Evolutionary conservation across 306 rosid species (phyloP).

Genomic region (Cucurbita maxima): DNA sequence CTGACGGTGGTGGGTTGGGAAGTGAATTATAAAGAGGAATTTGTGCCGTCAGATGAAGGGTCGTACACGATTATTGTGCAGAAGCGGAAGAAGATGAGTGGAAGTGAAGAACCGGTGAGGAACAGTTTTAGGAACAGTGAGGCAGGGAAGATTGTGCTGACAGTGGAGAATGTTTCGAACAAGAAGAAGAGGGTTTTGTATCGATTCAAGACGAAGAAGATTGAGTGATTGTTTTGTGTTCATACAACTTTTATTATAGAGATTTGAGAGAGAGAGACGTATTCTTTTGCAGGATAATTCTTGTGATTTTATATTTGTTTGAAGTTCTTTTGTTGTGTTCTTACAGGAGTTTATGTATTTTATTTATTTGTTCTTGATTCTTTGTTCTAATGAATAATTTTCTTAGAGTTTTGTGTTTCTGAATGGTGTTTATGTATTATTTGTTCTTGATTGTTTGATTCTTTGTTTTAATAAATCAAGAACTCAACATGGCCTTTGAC

Average conservation of each 20-base stretch:
- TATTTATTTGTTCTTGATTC: background rate
- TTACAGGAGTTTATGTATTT: background rate
- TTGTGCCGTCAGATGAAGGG: constrained; percentile 25
- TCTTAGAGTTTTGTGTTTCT: background rate
- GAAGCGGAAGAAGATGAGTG: constrained; percentile 25
- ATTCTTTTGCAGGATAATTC: background rate
- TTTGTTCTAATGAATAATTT: background rate
- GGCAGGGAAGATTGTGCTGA: constrained; percentile 28
- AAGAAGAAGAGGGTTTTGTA: constrained; percentile 30
- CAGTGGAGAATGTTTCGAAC: constrained; percentile 19
- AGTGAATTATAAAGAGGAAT: constrained; percentile 29
- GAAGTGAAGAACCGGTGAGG: constrained; percentile 20
- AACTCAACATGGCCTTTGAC: no score
- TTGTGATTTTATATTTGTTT: background rate
- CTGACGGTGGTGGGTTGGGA: constrained; percentile 29
- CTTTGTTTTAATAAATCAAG: no score
- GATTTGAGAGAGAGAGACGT: background rate
- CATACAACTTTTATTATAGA: background rate
- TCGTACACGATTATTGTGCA: constrained; percentile 32
- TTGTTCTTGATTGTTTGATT: no score
- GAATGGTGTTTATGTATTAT: no score
- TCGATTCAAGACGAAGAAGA: constrained; percentile 28
- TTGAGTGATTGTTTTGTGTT: background rate
- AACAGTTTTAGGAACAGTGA: constrained; percentile 25
- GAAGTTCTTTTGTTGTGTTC: background rate